Evolutionary conservation across 306 rosid genomes (phyloP), one percentile per base, ranked within the genome.

Genomic region (Quercus parvula): DNA sequence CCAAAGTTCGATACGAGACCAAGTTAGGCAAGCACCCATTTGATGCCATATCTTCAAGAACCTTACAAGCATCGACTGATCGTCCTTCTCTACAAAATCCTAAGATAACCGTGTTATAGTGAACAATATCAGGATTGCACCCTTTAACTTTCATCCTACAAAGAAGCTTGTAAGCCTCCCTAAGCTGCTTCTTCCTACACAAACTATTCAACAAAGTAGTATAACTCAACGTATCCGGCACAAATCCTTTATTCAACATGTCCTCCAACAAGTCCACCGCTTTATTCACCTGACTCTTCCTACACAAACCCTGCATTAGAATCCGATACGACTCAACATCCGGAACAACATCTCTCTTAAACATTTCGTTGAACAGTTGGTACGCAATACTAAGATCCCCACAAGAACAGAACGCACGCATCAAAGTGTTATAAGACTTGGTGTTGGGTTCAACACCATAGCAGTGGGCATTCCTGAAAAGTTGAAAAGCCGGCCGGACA

Each of bases 101-200:
- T 22, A 75, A 63, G 73, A 94, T 88, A 75, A 91, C 91, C 0
- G 86, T 94, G 67, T 94, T 94, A 14, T 88, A 94, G 78, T 92
- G 99, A 77, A 91, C 90, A 19, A 92, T 86, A 25, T 92, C 97
- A 9, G 97, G 97, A 78, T 94, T 94, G 64, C 99, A 94, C 9
- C 99, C 99, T 63, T 90, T 94, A 19, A 94, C 94, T 81, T 91
- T 94, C 97, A 94, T 94, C 86, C 99, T 87, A 76, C 99, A 92
- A 5, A 92, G 97, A 79, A 94, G 94, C 88, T 92, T 94, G 76
- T 91, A 94, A 17, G 97, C 97, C 80, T 94, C 99, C 30, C 88
- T 85, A 0, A 94, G 92, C 82, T 90, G 81, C 84, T 91, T 92
- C 87, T 94, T 94, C 89, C 99, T 87, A 77, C 97, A 92, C 89